phyloP scores from a whole-genome alignment of 495 filamentous ascomycete genomes.

The Sordaria brevicollis region DNA sequence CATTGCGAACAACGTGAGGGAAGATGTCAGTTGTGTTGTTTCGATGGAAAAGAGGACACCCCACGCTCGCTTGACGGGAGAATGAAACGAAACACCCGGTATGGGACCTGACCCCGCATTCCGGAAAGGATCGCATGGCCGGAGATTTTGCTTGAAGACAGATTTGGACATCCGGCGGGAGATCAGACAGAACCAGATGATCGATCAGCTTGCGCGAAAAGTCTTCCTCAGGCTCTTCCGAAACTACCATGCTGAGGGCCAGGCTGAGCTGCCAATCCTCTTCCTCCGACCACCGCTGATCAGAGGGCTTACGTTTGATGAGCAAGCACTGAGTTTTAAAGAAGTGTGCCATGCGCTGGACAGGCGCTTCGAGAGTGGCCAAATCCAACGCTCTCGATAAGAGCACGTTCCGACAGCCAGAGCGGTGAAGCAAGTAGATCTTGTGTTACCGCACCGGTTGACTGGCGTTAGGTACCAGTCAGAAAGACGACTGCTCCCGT shows the following conservation, averaged over 20 bases:
- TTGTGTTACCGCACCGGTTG: neutral
- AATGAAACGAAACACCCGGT: neutral
- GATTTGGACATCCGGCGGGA: neutral
- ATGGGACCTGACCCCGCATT: slow-evolving; percentile 1
- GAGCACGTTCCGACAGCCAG: neutral
- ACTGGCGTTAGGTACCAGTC: neutral
- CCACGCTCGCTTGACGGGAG: neutral
- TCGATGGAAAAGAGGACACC: neutral
- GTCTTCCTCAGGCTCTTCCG: neutral
- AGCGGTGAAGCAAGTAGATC: neutral
- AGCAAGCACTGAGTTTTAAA: neutral
- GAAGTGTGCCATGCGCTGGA: neutral
- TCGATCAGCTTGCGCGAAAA: neutral
- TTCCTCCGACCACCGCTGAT: neutral
- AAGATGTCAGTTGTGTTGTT: neutral
- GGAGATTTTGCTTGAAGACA: neutral
- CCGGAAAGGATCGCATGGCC: neutral
- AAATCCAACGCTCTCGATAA: neutral
- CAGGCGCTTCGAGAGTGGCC: neutral
- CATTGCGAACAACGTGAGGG: neutral
- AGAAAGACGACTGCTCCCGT: neutral
- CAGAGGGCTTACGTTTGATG: neutral
- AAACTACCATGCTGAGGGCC: neutral
- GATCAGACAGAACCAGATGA: neutral
- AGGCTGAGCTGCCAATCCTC: neutral